phyloP scores from a whole-genome alignment of 805 yeast genomes.

The Metschnikowia bowlesiae region DNA sequence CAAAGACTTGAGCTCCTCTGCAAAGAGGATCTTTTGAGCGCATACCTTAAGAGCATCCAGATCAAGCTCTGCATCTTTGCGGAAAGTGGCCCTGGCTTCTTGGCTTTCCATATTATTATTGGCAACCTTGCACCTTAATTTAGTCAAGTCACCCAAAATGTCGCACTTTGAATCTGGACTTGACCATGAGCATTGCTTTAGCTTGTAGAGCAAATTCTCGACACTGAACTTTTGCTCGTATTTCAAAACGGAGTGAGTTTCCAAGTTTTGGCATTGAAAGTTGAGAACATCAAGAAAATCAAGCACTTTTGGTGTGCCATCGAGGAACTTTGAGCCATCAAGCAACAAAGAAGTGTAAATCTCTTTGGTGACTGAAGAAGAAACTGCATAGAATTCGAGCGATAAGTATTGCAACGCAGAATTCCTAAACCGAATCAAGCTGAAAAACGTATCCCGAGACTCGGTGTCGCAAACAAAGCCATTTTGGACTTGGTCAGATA shows the following conservation, averaged over 20 bases:
- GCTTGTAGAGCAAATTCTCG: slow-evolving; percentile 22
- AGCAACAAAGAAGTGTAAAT: slow-evolving; percentile 52
- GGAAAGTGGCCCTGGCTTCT: slow-evolving; percentile 21
- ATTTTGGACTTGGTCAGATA: slow-evolving; percentile 27
- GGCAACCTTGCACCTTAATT: slow-evolving; percentile 20
- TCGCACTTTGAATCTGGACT: slow-evolving; percentile 3
- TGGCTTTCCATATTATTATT: slow-evolving; percentile 10
- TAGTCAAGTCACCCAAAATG: slow-evolving; percentile 23
- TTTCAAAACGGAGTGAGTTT: slow-evolving; percentile 32
- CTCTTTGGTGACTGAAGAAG: slow-evolving; percentile 46
- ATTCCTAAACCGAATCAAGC: slow-evolving; percentile 60
- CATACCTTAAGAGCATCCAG: slow-evolving; percentile 30
- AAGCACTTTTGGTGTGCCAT: slow-evolving; percentile 64
- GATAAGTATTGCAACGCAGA: slow-evolving; percentile 61
- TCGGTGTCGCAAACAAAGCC: slow-evolving; percentile 28
- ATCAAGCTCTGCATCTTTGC: slow-evolving; percentile 25
- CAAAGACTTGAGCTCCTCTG: slow-evolving; percentile 42
- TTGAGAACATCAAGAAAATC: slow-evolving; percentile 65
- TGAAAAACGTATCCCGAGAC: slow-evolving; percentile 50
- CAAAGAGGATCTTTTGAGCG: slow-evolving; percentile 44
- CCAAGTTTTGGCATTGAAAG: slow-evolving; percentile 45
- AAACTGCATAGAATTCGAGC: slow-evolving; percentile 62
- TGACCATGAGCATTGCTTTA: slow-evolving; percentile 6
- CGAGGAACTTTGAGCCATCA: slow-evolving; percentile 43
- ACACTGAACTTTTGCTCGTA: slow-evolving; percentile 27